Base-by-base conservation (phyloP, 345 rosid species). In the Hibiscus trionum region DNA sequence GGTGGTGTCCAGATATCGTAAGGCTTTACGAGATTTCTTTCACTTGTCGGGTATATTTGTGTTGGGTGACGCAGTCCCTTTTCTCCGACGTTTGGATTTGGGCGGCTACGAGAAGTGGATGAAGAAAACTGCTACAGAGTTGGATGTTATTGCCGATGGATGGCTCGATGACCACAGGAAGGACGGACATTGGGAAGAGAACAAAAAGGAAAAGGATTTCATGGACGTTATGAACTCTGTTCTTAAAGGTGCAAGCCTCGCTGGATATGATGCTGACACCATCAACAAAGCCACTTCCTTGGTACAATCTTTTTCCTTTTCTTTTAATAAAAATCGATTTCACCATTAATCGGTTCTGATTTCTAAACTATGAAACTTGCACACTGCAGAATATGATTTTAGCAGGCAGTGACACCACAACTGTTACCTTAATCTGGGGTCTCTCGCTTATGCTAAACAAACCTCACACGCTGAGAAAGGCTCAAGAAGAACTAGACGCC, bases 91-190 rank as follows among this genome's bases (percentile, higher is more conserved):
- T 77, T 19, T 81, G 27, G 86, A 83, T 66, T 7, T 83, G 33
- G 86, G 82, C 0, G 84, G 84, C 0, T 66, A 78, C 31, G 84
- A 76, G 46, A 83, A 77, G 77, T 78, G 53, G 24, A 83, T 83
- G 86, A 75, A 76, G 75, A 72, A 56, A 42, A 72, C 75, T 21
- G 69, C 76, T 9, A 71, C 72, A 26, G 84, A 78, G 27, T 24
- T 81, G 50, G 80, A 83, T 11, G 11, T 7, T 2, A 35, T 80
- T 14, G 31, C 26, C 5, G 58, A 53, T 16, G 76, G 57, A 35
- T 80, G 80, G 83, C 46, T 80, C 16, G 62, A 74, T 1, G 80
- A 80, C 42, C 80, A 80, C 42, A 50, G 58, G 19, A 16, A 16
- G 64, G 73, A 66, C 58, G 72, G 58, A 46, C 2, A 17, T 9